phyloP scores from a whole-genome alignment of 768 basidiomycete species.

The Amanita subjunquillea region DNA sequence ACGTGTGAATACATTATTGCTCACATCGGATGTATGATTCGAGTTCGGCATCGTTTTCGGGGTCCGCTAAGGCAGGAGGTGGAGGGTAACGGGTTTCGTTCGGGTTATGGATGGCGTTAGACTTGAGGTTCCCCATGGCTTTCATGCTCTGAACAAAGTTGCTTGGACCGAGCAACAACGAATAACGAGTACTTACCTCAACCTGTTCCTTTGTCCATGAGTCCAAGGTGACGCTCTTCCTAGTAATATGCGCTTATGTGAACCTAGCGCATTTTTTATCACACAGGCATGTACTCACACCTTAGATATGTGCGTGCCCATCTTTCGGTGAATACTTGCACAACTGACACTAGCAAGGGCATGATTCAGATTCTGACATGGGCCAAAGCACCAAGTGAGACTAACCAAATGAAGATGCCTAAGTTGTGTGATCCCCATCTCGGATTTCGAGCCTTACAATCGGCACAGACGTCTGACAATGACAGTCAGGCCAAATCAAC shows the following conservation, averaged over 20 bases:
- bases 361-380: conserved; percentile 4
- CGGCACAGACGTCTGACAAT: conserved; percentile 72
- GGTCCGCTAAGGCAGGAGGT: conserved; percentile 68
- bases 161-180: background rate
- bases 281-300: conserved; percentile 46
- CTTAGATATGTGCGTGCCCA: conserved; percentile 90
- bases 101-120: conserved; percentile 74
- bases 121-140: conserved; percentile 69
- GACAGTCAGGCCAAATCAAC: background rate
- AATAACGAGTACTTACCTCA: conserved; percentile 41
- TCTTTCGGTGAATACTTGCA: conserved; percentile 88
- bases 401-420: conserved; percentile 81
- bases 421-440: conserved; percentile 87
- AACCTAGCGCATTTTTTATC: background rate
- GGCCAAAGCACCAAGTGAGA: conserved; percentile 1
- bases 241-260: conserved; percentile 16
- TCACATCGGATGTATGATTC: conserved; percentile 84
- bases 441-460: conserved; percentile 81
- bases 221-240: conserved; percentile 87
- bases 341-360: conserved; percentile 55
- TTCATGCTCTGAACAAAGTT: conserved; percentile 54
- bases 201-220: conserved; percentile 84
- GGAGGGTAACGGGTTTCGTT: conserved; percentile 77
- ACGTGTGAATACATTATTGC: conserved; percentile 14
- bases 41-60: conserved; percentile 80